These are phyloP conservation scores for Thermochaetoides dissita DNA, from an alignment of 2,329 filamentous ascomycete species.

Conservation along the genomic window DNA sequence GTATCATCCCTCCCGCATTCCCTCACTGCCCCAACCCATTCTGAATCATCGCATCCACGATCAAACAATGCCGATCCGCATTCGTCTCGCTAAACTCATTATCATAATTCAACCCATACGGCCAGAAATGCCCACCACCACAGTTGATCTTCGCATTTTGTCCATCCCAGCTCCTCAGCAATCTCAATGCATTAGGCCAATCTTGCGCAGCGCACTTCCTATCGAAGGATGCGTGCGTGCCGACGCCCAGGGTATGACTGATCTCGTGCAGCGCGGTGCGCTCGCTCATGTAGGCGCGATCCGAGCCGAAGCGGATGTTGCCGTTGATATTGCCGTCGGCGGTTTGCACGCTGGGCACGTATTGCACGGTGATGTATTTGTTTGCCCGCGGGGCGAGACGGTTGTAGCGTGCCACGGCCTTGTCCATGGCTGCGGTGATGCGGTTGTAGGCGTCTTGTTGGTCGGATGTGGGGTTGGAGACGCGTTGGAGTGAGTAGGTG, in stretches of 20 bases:
- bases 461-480: constrained; percentile 27
- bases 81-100: constrained; percentile 31
- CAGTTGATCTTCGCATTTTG: constrained; percentile 23
- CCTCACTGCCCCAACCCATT: constrained; percentile 23
- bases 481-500: constrained; percentile 25
- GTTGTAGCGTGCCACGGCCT: constrained; percentile 27
- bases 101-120: constrained; percentile 29
- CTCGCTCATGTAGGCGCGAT: constrained; percentile 33
- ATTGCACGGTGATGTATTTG: constrained; percentile 27
- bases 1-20: not conserved
- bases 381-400: constrained; percentile 19
- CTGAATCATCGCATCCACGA: constrained; percentile 31
- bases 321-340: constrained; percentile 33
- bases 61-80: constrained; percentile 27
- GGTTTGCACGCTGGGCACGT: constrained; percentile 29
- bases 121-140: constrained; percentile 27
- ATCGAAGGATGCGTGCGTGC: constrained; percentile 28
- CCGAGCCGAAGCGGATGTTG: constrained; percentile 31
- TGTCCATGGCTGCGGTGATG: constrained; percentile 29
- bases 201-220: constrained; percentile 24
- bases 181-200: constrained; percentile 26
- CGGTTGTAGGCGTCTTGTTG: constrained; percentile 28
- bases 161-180: constrained; percentile 30
- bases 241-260: constrained; percentile 33
- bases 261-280: constrained; percentile 36